Evolutionary conservation across 139 green algal genomes (phyloP), one percentile per base, ranked within the genome.

Genomic region (Closterium sp.): DNA sequence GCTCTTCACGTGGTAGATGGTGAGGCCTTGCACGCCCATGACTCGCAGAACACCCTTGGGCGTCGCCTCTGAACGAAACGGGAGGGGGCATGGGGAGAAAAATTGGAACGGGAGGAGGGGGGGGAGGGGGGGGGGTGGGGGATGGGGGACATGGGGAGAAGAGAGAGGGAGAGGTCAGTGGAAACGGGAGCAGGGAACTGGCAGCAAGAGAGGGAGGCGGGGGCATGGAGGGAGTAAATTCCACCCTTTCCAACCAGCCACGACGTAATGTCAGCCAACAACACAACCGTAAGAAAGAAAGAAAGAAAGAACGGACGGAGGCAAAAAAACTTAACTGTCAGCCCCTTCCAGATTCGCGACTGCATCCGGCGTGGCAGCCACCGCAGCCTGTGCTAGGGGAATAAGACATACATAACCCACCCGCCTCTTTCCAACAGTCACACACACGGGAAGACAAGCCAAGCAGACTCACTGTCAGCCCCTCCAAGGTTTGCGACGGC

Each of bases 401-500:
- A 50, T 50, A 50, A 50, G 38, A 50, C 38, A 50, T 50, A 9
- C 38, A 50, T 9, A 50, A 50, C 38, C 11, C 38, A 50, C 2
- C 38, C 38, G 7, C 38, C 62, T 22, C 62, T 79, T 79, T 24
- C 62, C 62, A 79, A 79, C 38, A 50, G 38, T 50, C 38, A 29
- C 84, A 87, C 34, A 42, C 34, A 42, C 38, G 5, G 38, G 38
- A 4, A 42, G 34, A 42, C 34, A 50, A 27, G 86, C 10, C 62
- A 24, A 22, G 17, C 62, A 79, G 19, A 94, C 93, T 95, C 17
- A 95, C 93, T 79, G 31, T 96, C 93, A 17, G 92, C 45, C 27
- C 96, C 96, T 22, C 96, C 96, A n/a, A 97, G 95, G 85, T 90
- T 86, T 24, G 93, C 85, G 4, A 99, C 95, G 19, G 97, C 97